Evolutionary conservation across 371 early-diverging fungal genomes (phyloP).

Genomic region (Capniomyces stellatus): DNA sequence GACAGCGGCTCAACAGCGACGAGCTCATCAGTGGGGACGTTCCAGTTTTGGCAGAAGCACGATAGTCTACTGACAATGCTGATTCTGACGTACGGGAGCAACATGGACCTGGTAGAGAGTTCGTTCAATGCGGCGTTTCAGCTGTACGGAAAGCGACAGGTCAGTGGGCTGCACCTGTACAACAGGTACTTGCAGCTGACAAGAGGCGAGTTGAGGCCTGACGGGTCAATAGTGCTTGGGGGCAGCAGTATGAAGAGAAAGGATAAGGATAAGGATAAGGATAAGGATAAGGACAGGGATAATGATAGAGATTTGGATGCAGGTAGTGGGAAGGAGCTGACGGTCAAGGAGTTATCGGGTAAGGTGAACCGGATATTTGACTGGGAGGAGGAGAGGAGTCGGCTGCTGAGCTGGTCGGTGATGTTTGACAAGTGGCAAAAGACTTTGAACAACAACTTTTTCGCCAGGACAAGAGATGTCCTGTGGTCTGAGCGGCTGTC

Average conservation of each 20-base stretch:
- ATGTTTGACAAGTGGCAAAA: conserved; percentile 1
- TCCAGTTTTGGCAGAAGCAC: conserved; percentile 3
- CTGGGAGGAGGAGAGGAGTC: background rate
- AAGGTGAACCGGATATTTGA: background rate
- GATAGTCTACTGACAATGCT: background rate
- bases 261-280: no score
- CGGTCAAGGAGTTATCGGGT: background rate
- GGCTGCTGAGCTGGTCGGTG: background rate
- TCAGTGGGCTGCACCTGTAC: background rate
- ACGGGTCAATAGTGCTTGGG: background rate
- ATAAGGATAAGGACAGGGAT: no score
- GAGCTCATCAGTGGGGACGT: background rate
- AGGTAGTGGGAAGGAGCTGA: background rate
- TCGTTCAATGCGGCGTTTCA: background rate
- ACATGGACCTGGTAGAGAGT: background rate
- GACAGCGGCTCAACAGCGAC: background rate
- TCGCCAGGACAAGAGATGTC: background rate
- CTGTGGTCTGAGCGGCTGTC: background rate
- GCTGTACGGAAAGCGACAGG: background rate
- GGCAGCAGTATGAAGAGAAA: no score
- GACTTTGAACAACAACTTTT: background rate
- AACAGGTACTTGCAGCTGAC: background rate
- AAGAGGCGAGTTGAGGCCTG: background rate
- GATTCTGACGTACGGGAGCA: background rate
- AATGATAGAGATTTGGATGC: no score